phyloP scores from a whole-genome alignment of 176 grass and related monocot genomes.

The Triticum urartu region DNA sequence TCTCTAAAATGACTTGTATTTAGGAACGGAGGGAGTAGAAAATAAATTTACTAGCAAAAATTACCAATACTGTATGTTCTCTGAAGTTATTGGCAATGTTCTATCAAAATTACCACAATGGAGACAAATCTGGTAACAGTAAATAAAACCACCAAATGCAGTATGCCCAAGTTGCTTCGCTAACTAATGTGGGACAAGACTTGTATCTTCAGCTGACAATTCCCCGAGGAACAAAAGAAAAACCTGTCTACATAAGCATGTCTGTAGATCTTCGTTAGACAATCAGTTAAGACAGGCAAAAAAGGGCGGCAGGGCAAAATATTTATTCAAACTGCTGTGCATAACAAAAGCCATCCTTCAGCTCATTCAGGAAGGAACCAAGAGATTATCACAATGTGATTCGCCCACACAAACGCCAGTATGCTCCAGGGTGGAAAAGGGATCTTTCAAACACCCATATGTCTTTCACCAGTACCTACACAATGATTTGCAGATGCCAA shows the following conservation, averaged over 20 bases:
- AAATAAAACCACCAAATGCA: neutral
- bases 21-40: no score
- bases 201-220: slow-evolving; percentile 4
- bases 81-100: no score
- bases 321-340: slow-evolving; percentile 23
- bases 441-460: slow-evolving; percentile 91
- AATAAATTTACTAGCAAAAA: no score
- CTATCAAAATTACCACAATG: neutral
- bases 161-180: neutral
- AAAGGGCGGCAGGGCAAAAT: slow-evolving; percentile 1
- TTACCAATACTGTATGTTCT: no score
- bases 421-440: slow-evolving; percentile 77
- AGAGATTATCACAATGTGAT: slow-evolving; percentile 41
- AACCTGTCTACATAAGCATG: neutral
- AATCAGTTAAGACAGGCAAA: slow-evolving; percentile 17
- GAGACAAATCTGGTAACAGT: neutral
- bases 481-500: slow-evolving; percentile 18
- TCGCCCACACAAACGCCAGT: slow-evolving; percentile 78
- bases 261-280: slow-evolving; percentile 23
- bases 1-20: no score
- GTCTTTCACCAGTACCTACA: slow-evolving; percentile 79
- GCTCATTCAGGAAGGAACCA: neutral
- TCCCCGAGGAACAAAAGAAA: neutral
- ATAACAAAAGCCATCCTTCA: neutral
- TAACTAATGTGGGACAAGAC: neutral